Evolutionary conservation across 441 rosid genomes (phyloP).

Genomic region (Erodium texanum): DNA sequence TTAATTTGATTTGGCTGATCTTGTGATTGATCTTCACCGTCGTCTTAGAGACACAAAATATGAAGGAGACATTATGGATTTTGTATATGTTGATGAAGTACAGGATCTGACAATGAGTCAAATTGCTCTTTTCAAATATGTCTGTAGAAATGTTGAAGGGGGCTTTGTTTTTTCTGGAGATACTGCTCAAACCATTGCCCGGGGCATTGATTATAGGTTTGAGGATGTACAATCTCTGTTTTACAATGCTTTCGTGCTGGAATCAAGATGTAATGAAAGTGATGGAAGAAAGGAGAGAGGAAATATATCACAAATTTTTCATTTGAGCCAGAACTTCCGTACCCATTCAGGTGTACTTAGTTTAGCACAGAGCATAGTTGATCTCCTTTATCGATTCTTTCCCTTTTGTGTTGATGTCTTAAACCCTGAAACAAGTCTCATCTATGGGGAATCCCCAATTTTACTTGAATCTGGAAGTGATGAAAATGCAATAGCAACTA

Average conservation of each 20-base stretch:
- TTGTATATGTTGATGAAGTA: conserved; percentile 52
- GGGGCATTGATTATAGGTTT: conserved; percentile 29
- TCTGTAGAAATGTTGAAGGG: conserved; percentile 32
- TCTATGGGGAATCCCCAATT: conserved; percentile 42
- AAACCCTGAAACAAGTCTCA: conserved; percentile 32
- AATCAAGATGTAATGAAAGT: conserved; percentile 16
- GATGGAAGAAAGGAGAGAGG: conserved; percentile 28
- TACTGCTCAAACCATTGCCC: conserved; percentile 40
- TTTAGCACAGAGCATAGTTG: conserved; percentile 45
- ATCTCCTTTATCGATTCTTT: conserved; percentile 39
- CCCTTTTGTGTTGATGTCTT: conserved; percentile 30
- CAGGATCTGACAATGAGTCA: conserved; percentile 60
- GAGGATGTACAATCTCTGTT: conserved; percentile 27
- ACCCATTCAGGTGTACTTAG: conserved; percentile 46
- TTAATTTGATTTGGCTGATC: conserved; percentile 47
- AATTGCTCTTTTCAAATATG: conserved; percentile 40
- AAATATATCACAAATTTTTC: conserved; percentile 29
- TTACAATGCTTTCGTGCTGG: conserved; percentile 32
- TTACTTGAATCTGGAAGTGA: conserved; percentile 29
- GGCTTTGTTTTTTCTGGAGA: conserved; percentile 52
- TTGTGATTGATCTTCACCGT: conserved; percentile 42
- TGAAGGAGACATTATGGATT: conserved; percentile 31
- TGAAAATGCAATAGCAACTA: conserved; percentile 28
- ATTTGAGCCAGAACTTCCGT: conserved; percentile 48
- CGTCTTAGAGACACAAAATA: conserved; percentile 25